These are phyloP conservation scores for Coprinopsis marcescibilis DNA, from an alignment of 768 basidiomycete species.

Conservation along the genomic window DNA sequence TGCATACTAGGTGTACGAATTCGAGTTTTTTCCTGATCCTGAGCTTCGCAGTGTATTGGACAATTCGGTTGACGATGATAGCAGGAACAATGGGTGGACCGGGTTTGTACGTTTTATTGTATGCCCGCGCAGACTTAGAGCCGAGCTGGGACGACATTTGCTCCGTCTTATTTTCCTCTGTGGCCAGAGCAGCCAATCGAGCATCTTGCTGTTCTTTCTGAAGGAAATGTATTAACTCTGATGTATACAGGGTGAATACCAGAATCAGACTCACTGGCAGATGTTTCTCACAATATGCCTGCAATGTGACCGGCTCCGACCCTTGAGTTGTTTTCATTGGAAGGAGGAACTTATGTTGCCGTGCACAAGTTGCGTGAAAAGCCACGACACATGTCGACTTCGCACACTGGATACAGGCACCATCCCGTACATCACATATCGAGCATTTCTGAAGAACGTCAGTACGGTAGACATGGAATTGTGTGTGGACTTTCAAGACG, in stretches of 20 bases:
- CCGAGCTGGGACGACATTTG: constrained; percentile 35
- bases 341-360: constrained; percentile 77
- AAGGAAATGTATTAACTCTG: too few relatives aligned
- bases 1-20: constrained; percentile 72
- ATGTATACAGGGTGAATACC: too few relatives aligned
- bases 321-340: constrained; percentile 84
- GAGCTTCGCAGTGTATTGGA: constrained; percentile 67
- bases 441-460: constrained; percentile 35
- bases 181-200: constrained; percentile 49
- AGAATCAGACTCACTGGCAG: constrained; percentile 77
- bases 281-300: constrained; percentile 87
- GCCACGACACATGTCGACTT: constrained; percentile 87
- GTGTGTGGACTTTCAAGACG: constrained; percentile 22
- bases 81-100: constrained; percentile 90
- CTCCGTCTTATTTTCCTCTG: constrained; percentile 40
- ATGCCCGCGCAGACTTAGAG: constrained; percentile 82
- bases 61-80: constrained; percentile 74
- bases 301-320: constrained; percentile 64
- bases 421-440: constrained; percentile 44
- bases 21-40: constrained; percentile 68
- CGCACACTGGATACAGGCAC: constrained; percentile 95
- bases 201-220: constrained; percentile 65
- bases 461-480: neutral
- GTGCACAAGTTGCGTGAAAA: constrained; percentile 92
- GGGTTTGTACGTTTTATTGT: constrained; percentile 86